These are phyloP conservation scores for Malassezia arunalokei DNA, from an alignment of 1,284 basidiomycete genomes.

Conservation along the genomic window DNA sequence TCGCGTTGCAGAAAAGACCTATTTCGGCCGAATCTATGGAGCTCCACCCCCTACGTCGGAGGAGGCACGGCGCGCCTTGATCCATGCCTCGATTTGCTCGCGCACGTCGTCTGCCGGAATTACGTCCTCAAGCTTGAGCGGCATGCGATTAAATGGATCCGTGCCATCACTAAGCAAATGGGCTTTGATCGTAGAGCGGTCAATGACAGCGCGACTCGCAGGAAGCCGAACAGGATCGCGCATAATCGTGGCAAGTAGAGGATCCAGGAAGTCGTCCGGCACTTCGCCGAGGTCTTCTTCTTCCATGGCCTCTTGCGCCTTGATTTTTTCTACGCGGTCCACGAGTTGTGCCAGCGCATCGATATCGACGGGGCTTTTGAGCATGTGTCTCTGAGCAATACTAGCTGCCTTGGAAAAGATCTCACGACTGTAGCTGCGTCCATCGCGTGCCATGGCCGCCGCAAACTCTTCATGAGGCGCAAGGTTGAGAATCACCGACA, in stretches of 20 bases:
- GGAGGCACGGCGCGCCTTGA: conserved; percentile 20
- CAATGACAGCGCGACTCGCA: conserved; percentile 66
- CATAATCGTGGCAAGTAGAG: conserved; percentile 88
- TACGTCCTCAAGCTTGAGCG: conserved; percentile 48
- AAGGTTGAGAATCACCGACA: conserved; percentile 84
- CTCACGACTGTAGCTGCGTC: conserved; percentile 73
- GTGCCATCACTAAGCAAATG: conserved; percentile 80
- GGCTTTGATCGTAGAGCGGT: conserved; percentile 87
- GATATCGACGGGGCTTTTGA: conserved; percentile 74
- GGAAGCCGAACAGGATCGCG: conserved; percentile 86
- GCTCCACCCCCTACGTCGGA: not conserved
- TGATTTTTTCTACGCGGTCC: conserved; percentile 69
- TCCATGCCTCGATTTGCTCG: conserved; percentile 30
- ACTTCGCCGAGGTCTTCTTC: conserved; percentile 78
- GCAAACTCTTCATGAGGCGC: conserved; percentile 68
- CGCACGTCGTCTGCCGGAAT: conserved; percentile 30
- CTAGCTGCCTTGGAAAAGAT: conserved; percentile 70
- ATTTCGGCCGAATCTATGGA: not conserved
- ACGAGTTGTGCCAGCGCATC: conserved; percentile 63
- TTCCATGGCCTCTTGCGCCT: conserved; percentile 66
- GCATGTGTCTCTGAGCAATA: conserved; percentile 56
- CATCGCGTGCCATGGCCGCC: conserved; percentile 80
- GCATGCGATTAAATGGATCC: conserved; percentile 48
- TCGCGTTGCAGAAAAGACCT: not conserved
- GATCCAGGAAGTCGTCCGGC: conserved; percentile 85